Base-by-base conservation (phyloP, 2,329 filamentous ascomycete species). In the Periconia sp. region DNA sequence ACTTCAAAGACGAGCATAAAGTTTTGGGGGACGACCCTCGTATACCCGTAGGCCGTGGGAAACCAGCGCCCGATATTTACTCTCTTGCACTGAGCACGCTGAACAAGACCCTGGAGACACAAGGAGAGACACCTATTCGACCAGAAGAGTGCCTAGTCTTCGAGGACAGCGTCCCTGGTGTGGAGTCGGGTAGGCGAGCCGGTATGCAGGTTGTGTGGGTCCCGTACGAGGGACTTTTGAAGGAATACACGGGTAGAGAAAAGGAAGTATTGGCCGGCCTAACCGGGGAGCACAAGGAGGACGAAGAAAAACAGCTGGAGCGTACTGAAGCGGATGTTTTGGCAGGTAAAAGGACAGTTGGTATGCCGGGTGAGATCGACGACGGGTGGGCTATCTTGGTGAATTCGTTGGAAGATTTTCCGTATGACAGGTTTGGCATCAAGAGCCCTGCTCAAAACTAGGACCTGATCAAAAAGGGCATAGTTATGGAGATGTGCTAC, bases 161-260 rank as follows among this genome's bases (percentile, higher is more conserved):
- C 66, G 94, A 99, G 76, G 94, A 99, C 74, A 91, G 88, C 44
- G 92, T 97, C 1, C 91, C 92, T 0, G 94, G 94, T 3, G 91
- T 97, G 2, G 94, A 99, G 76, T 86, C 91, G 2, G 94, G 92
- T 5, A 81, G 94, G 49, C 85, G 94, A 60, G 94, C 94, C 0
- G 93, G 93, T 0, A 97, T 97, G 93, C 86, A 93, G 61, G 92
- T 95, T 13, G 81, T 96, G 1, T 99, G 94, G 94, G 88, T 86
- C 63, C 94, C 94, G 20, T 92, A 97, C 75, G 84, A 86, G 1
- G 90, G 85, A 67, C 77, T 99, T 49, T 80, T 89, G 75, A 79
- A 84, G 49, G 90, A 93, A 71, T 96, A 90, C 64, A 77, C 80
- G 41, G 92, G 89, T 1, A 82, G 87, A 42, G 91, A 96, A 77